These are phyloP conservation scores for Zygoascus hellenicus DNA, from an alignment of 1,139 yeast species.

Conservation along the genomic window DNA sequence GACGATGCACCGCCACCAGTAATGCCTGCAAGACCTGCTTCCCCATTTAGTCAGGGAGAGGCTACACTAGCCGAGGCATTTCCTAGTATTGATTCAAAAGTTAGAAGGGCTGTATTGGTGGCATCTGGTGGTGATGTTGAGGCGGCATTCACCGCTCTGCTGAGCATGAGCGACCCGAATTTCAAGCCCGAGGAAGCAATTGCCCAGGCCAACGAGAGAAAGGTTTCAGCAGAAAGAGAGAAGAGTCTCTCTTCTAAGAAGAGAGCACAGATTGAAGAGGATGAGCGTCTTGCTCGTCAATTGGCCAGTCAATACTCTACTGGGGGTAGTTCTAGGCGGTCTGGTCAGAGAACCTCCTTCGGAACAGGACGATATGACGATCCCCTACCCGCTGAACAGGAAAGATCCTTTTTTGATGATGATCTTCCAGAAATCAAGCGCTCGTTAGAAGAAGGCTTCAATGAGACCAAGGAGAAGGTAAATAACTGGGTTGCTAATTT, in stretches of 20 bases:
- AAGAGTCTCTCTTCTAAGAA: conserved; percentile 16
- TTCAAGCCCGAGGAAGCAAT: conserved; percentile 54
- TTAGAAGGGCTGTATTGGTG: conserved; percentile 71
- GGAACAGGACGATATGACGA: conserved; percentile 28
- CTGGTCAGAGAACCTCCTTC: conserved; percentile 14
- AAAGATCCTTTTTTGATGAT: conserved; percentile 48
- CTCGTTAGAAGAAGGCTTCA: conserved; percentile 67
- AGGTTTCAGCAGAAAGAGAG: conserved; percentile 8
- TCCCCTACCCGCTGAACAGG: conserved; percentile 21
- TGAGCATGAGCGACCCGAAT: conserved; percentile 73
- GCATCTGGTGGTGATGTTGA: conserved; percentile 80
- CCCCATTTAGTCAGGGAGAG: conserved; percentile 50
- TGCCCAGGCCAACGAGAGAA: conserved; percentile 6
- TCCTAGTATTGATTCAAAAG: conserved; percentile 65
- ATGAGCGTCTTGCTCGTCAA: conserved; percentile 76
- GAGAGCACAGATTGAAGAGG: conserved; percentile 55
- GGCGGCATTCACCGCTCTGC: conserved; percentile 81
- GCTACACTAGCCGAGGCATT: conserved; percentile 68
- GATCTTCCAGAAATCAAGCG: conserved; percentile 63
- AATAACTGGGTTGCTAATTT: conserved; percentile 78
- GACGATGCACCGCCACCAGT: conserved; percentile 42
- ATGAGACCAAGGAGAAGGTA: conserved; percentile 75
- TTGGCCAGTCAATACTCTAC: conserved; percentile 59
- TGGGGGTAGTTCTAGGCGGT: conserved; percentile 14
- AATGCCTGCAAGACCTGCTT: conserved; percentile 64